Evolutionary conservation across 768 basidiomycete genomes (phyloP).

Genomic region (Mycena chlorophos): DNA sequence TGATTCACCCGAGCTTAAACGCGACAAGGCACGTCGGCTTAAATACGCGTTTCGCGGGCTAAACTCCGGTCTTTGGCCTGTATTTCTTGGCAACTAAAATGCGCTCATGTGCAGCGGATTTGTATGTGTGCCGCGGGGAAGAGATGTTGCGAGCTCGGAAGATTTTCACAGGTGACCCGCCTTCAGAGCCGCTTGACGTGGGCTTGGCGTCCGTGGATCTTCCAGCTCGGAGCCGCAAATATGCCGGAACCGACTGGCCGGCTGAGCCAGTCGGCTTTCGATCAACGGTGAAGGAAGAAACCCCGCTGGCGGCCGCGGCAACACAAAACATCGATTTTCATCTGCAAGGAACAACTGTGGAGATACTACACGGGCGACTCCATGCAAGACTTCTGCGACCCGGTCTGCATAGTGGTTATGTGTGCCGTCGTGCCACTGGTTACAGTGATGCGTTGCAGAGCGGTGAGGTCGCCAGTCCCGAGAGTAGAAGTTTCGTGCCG

Average conservation of each 20-base stretch:
- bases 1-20: not conserved
- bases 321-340: not conserved
- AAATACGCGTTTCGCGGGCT: too few species aligned
- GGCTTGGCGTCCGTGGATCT: not conserved
- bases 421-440: not conserved
- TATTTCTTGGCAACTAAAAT: too few species aligned
- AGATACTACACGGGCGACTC: constrained; percentile 11
- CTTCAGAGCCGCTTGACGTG: too few species aligned
- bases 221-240: not conserved
- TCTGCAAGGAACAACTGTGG: not conserved
- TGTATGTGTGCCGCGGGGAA: not conserved
- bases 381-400: constrained; percentile 10
- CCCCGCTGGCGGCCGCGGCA: too few species aligned
- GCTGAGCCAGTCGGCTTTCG: not conserved
- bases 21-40: too few species aligned
- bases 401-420: not conserved
- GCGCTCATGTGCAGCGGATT: not conserved
- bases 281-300: too few species aligned
- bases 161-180: not conserved
- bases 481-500: too few species aligned
- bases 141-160: not conserved
- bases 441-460: too few species aligned
- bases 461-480: too few species aligned
- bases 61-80: not conserved
- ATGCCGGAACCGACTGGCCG: too few species aligned